Base-by-base conservation (phyloP, 768 basidiomycete genomes). In the Leccinellum albellum region DNA sequence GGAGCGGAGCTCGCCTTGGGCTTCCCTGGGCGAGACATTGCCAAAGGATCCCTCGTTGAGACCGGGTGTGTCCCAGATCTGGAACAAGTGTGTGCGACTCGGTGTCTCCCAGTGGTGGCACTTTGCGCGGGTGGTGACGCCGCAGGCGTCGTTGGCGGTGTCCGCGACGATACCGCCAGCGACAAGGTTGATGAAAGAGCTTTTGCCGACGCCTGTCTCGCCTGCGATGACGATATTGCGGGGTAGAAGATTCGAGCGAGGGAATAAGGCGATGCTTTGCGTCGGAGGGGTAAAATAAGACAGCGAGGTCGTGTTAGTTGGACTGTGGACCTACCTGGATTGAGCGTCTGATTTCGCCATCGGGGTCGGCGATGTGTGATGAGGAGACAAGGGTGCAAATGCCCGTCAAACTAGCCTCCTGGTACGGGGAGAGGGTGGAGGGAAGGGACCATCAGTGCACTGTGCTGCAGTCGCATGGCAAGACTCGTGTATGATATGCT, bases 201-300 rank as follows among this genome's bases (percentile, higher is more conserved):
- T 66, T 55, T 66, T 66, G 1, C 66, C 66, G 17, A 67, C 66
- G 45, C 66, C 66, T 0, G 66, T 66, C 54, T 67, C 66, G 23
- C 66, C 66, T 13, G 54, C 56, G 51, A 67, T 37, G 53, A 67
- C 56, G 44, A 67, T 51, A 32, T 67, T 69, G 50, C 66, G 64
- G 29, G 59, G 55, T 14, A 51, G 9, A 45, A 61, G 54, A 13
- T 51, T 45, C 2, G 58, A 51, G 10, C 20, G 52, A 14, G 40
- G 44, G 14, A 12, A 61, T 62, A 35, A 28, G 12, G 37, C 9
- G 17, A 37, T 37, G 17, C 17, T 37, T 37, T 37, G 9, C 17
- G 7, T 33, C 14, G 32, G 32, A 33, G 14, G 14, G 14, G n/a
- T 1, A 33, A 33, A 33, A 35, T 35, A 17, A 35, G 15, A 35